These are phyloP conservation scores for Gossypium thurberi DNA, from an alignment of 345 rosid genomes.

Conservation along the genomic window DNA sequence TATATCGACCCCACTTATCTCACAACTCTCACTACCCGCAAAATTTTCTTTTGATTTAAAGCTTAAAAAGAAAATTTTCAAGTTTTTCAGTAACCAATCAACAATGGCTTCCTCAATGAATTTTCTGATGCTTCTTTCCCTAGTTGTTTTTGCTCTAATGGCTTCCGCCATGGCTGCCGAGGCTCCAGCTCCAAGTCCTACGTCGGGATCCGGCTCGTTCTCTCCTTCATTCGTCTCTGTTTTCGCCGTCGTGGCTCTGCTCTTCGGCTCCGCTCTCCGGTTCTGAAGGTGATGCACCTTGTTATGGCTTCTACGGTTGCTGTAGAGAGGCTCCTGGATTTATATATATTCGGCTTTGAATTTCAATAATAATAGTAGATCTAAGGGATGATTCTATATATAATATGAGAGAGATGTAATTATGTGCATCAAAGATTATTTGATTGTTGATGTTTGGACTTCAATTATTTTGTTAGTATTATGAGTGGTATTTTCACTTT, in stretches of 20 bases:
- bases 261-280: slow-evolving; percentile 5
- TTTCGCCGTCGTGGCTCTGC: not conserved
- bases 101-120: slow-evolving; percentile 3
- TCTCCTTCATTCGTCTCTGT: not conserved
- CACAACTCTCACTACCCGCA: not conserved
- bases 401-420: not conserved
- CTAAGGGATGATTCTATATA: not conserved
- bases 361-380: not conserved
- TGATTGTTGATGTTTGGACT: not conserved
- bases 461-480: not conserved
- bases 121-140: not conserved
- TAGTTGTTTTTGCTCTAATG: slow-evolving; percentile 8
- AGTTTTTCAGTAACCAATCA: not conserved
- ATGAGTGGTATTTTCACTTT: too few relatives aligned
- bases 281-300: not conserved
- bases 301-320: not conserved
- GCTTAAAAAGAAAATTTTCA: not conserved
- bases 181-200: slow-evolving; percentile 15
- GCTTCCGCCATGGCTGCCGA: slow-evolving; percentile 5
- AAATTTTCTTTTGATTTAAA: not conserved
- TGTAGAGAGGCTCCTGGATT: not conserved
- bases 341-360: not conserved
- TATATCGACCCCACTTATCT: not conserved
- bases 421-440: not conserved
- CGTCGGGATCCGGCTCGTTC: not conserved